phyloP scores from a whole-genome alignment of 345 rosid genomes.

The Euphorbia pulcherrima region DNA sequence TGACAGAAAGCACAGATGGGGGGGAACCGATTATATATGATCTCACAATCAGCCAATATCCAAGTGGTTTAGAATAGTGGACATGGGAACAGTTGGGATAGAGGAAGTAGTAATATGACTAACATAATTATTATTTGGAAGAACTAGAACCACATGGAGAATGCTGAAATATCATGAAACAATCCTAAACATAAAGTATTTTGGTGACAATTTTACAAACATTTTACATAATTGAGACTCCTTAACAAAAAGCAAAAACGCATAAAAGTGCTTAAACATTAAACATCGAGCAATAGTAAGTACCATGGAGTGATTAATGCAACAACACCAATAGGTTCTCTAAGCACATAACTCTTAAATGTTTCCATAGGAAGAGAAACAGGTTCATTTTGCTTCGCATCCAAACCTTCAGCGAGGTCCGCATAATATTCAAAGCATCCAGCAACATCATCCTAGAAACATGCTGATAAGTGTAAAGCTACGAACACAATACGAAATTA shows the following conservation, averaged over 20 bases:
- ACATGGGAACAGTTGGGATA: background rate
- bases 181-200: background rate
- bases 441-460: conserved; percentile 88
- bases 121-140: background rate
- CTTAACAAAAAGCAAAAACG: background rate
- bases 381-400: conserved; percentile 82
- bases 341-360: conserved; percentile 68
- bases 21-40: background rate
- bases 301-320: conserved; percentile 98
- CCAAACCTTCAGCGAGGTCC: conserved; percentile 90
- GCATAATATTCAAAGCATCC: conserved; percentile 95
- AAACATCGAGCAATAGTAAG: background rate
- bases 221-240: background rate
- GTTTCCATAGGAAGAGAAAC: conserved; percentile 78
- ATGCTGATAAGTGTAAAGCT: conserved; percentile 26
- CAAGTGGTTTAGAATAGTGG: background rate
- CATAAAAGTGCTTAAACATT: background rate
- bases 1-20: background rate
- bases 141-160: background rate
- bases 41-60: background rate
- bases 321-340: conserved; percentile 94
- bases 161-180: background rate
- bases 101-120: background rate
- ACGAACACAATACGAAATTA: conserved; percentile 4
- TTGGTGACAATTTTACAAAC: background rate